Percentiles rank a stretch among this genome's conserved stretches.
Evolutionary conservation across 176 grass and related monocot species (phyloP).

Genomic region (Rhipidocladum racemiflorum): DNA sequence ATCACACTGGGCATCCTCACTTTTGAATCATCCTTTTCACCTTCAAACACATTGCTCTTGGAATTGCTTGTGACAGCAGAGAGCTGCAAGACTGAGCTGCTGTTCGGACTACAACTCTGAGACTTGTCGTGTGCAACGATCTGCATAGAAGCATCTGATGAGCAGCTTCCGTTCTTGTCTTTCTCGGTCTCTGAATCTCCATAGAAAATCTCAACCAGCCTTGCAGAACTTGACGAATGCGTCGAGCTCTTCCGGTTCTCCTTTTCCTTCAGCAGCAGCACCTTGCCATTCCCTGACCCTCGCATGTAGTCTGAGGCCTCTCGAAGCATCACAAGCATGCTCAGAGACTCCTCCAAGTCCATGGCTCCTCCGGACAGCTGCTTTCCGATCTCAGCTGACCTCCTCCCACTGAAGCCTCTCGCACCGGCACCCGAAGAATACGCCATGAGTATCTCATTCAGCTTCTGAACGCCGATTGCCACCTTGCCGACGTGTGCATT

Average conservation of each 20-base stretch:
- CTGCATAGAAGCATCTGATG: slow-evolving; percentile 39
- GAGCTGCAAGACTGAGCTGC: slow-evolving; percentile 12
- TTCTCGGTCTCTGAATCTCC: slow-evolving; percentile 23
- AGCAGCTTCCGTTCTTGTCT: slow-evolving; percentile 9
- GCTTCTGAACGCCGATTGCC: slow-evolving; percentile 64
- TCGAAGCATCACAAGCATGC: slow-evolving; percentile 85
- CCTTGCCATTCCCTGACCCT: slow-evolving; percentile 45
- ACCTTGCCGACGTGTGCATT: slow-evolving; percentile 40
- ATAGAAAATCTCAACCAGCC: slow-evolving; percentile 43
- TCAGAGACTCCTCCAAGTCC: slow-evolving; percentile 77
- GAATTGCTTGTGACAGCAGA: not conserved
- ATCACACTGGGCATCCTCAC: slow-evolving; percentile 73
- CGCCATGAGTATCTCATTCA: slow-evolving; percentile 66
- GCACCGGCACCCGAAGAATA: slow-evolving; percentile 22
- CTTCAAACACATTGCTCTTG: slow-evolving; percentile 26
- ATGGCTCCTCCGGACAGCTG: slow-evolving; percentile 60
- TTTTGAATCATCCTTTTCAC: slow-evolving; percentile 36
- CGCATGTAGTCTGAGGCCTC: slow-evolving; percentile 76
- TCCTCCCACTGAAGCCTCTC: slow-evolving; percentile 14
- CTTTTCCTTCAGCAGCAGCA: slow-evolving; percentile 64
- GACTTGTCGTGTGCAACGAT: slow-evolving; percentile 44
- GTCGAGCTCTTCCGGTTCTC: slow-evolving; percentile 37
- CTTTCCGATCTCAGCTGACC: slow-evolving; percentile 47
- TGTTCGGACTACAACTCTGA: slow-evolving; percentile 22
- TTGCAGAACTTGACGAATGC: slow-evolving; percentile 10